These are phyloP conservation scores for Venturia aucupariae DNA, from an alignment of 2,329 filamentous ascomycete species.

Conservation along the genomic window DNA sequence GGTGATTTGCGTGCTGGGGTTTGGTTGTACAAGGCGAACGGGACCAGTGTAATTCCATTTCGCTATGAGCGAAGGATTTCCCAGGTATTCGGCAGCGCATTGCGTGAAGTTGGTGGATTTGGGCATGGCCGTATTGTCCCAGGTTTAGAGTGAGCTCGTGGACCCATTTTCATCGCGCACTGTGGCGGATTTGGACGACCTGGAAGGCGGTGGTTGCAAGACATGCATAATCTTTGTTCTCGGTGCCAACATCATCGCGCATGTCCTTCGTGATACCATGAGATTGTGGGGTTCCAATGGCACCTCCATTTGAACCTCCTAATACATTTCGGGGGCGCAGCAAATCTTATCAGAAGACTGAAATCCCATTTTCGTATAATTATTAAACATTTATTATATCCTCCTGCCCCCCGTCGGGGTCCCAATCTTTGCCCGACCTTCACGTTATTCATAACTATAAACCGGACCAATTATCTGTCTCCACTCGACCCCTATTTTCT, in stretches of 20 bases:
- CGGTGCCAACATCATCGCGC: background rate
- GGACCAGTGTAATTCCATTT: slow-evolving; percentile 20
- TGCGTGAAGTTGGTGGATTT: slow-evolving; percentile 19
- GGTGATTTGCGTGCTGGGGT: slow-evolving; percentile 12
- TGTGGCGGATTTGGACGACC: background rate
- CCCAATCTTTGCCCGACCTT: too few relatives aligned
- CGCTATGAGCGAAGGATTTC: slow-evolving; percentile 14
- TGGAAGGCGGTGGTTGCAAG: background rate
- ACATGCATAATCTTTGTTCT: background rate
- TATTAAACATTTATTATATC: too few relatives aligned
- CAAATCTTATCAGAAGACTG: background rate
- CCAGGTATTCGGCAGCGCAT: slow-evolving; percentile 19
- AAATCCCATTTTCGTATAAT: too few relatives aligned
- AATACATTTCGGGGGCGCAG: background rate
- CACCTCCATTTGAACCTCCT: background rate
- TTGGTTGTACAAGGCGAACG: slow-evolving; percentile 13
- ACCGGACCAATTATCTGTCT: too few relatives aligned
- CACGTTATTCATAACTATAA: too few relatives aligned
- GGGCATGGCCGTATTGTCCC: background rate
- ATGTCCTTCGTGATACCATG: background rate
- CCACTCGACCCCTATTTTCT: too few relatives aligned
- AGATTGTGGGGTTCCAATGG: background rate
- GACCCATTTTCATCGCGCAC: background rate
- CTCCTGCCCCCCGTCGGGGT: too few relatives aligned
- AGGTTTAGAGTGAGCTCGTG: background rate